Conservation (phyloP, 768 basidiomycete species). For the Podaxis rugospora region DNA sequence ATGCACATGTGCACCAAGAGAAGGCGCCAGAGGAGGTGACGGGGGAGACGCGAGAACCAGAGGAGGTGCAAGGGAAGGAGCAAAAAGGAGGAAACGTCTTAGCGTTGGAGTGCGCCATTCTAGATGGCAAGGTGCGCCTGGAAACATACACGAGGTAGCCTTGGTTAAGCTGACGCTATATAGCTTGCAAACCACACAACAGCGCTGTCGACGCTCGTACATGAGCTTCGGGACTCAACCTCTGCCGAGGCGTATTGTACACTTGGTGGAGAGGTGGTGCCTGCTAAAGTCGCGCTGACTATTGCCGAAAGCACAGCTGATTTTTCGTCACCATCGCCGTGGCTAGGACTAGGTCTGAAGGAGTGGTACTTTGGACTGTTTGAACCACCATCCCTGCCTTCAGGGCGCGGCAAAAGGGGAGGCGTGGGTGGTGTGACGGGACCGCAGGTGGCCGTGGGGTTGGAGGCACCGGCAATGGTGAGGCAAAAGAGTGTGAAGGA, state of each 20-base stretch:
- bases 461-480: slow-evolving; percentile 16
- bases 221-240: slow-evolving; percentile 63
- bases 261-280: slow-evolving; percentile 71
- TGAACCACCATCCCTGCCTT: slow-evolving; percentile 18
- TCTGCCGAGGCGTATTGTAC: slow-evolving; percentile 88
- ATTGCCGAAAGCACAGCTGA: slow-evolving; percentile 32
- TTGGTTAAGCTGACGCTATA: background rate
- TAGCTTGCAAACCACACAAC: slow-evolving; percentile 48
- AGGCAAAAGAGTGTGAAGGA: slow-evolving; percentile 40
- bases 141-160: background rate
- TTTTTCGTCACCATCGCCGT: background rate
- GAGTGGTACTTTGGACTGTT: slow-evolving; percentile 51
- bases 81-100: slow-evolving; percentile 34
- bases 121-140: slow-evolving; percentile 68
- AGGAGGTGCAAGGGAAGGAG: slow-evolving; percentile 17
- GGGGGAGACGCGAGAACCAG: background rate
- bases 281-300: slow-evolving; percentile 47
- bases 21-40: background rate
- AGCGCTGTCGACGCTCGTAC: slow-evolving; percentile 65
- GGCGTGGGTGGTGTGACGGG: background rate
- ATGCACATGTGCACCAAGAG: background rate
- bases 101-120: slow-evolving; percentile 68
- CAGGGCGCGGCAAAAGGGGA: slow-evolving; percentile 20
- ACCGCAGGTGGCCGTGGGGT: slow-evolving; percentile 7
- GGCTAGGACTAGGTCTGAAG: slow-evolving; percentile 36